Evolutionary conservation across 257 asterid genomes (phyloP).

Genomic region (Capsicum chinense): DNA sequence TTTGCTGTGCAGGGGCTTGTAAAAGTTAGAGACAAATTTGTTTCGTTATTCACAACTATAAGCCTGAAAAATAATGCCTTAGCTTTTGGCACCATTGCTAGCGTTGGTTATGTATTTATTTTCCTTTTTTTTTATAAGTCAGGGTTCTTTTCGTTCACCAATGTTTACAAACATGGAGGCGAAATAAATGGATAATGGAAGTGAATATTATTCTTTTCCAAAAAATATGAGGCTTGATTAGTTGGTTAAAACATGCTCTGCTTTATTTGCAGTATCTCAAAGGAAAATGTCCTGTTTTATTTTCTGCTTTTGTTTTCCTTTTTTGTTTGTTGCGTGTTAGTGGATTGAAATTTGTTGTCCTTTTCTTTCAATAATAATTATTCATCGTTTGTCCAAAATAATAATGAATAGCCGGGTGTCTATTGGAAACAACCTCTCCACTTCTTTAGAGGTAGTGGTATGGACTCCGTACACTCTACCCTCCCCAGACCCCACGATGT

Average conservation of each 20-base stretch:
- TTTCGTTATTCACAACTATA: neutral
- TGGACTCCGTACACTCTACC: no score
- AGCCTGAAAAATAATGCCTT: constrained; percentile 16
- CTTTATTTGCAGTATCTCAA: neutral
- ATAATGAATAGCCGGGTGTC: neutral
- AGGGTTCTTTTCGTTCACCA: neutral
- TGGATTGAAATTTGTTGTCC: neutral
- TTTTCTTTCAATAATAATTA: neutral
- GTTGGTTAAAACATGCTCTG: neutral
- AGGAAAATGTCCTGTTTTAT: neutral
- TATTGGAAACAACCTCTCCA: no score
- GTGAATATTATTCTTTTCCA: neutral
- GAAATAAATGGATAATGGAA: neutral
- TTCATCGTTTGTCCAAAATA: constrained; percentile 7
- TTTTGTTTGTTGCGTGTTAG: neutral
- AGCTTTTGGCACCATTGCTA: neutral
- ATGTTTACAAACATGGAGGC: constrained; percentile 9
- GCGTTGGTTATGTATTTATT: neutral
- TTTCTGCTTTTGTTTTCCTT: neutral
- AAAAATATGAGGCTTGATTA: neutral
- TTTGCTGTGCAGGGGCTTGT: neutral
- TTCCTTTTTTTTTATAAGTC: constrained; percentile 10
- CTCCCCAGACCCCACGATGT: no score
- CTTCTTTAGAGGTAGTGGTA: no score
- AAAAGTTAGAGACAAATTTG: neutral